phyloP scores from a whole-genome alignment of 768 basidiomycete genomes.

The Gautieria morchelliformis region DNA sequence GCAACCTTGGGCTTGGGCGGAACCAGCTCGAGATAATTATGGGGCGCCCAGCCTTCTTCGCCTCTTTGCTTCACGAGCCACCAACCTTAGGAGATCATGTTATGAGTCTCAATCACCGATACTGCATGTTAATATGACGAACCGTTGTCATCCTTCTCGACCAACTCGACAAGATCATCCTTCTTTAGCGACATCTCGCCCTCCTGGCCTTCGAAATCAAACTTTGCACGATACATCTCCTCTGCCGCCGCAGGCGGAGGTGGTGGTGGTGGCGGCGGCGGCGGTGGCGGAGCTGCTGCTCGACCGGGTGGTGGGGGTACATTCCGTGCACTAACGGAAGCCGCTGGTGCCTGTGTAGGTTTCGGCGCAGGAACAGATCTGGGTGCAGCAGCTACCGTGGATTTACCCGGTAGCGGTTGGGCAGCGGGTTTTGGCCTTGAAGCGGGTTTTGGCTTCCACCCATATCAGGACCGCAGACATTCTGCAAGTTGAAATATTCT shows the following conservation, averaged over 20 bases:
- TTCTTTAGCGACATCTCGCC: slow-evolving; percentile 87
- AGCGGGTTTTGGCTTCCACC: slow-evolving; percentile 28
- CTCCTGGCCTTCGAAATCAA: slow-evolving; percentile 84
- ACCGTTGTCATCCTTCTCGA: slow-evolving; percentile 86
- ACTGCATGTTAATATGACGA: slow-evolving; percentile 8
- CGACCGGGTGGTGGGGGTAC: slow-evolving; percentile 35
- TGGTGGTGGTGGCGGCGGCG: slow-evolving; percentile 47
- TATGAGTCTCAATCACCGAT: not conserved
- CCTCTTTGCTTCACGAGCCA: slow-evolving; percentile 86
- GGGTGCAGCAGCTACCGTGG: slow-evolving; percentile 20
- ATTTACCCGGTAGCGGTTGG: slow-evolving; percentile 53
- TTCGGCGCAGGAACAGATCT: slow-evolving; percentile 27
- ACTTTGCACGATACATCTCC: slow-evolving; percentile 80
- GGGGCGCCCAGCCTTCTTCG: slow-evolving; percentile 90
- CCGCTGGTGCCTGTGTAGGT: slow-evolving; percentile 10
- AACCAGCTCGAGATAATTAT: slow-evolving; percentile 81
- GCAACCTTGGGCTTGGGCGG: slow-evolving; percentile 56
- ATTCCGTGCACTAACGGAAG: slow-evolving; percentile 10
- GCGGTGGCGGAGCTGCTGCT: slow-evolving; percentile 25
- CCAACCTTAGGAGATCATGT: slow-evolving; percentile 47
- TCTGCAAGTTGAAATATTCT: slow-evolving; percentile 7
- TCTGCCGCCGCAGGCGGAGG: slow-evolving; percentile 49
- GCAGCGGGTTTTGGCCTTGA: slow-evolving; percentile 50
- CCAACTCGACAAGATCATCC: slow-evolving; percentile 85
- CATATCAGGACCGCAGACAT: not conserved